phyloP scores from a whole-genome alignment of 176 grass and related monocot species.

The Cocos nucifera region DNA sequence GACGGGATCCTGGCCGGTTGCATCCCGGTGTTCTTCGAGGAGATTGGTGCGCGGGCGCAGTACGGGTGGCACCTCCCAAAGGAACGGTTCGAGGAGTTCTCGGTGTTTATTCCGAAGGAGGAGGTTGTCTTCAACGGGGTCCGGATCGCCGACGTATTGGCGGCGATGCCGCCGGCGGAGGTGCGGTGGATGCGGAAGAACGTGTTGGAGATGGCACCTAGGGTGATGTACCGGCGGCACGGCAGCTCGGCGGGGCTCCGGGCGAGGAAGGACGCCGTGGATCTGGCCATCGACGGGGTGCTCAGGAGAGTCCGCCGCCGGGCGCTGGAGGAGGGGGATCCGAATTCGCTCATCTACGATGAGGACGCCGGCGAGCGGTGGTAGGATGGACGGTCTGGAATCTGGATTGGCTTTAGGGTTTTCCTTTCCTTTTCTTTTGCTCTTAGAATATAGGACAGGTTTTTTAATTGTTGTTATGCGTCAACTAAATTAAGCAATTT shows the following conservation, averaged over 20 bases:
- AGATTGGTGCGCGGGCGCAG: conserved; percentile 36
- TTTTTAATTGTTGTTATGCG: too few relatives aligned
- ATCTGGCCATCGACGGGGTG: conserved; percentile 59
- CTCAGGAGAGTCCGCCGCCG: conserved; percentile 45
- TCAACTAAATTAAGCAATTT: too few relatives aligned
- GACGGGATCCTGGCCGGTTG: conserved; percentile 55
- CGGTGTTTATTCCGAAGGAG: conserved; percentile 46
- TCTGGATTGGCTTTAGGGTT: too few relatives aligned
- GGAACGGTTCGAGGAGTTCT: conserved; percentile 48
- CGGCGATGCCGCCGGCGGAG: conserved; percentile 31
- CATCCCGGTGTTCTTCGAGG: conserved; percentile 70
- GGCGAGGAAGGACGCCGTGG: conserved; percentile 43
- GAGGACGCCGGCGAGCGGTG: neutral
- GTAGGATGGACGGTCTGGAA: too few relatives aligned
- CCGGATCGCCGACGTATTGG: conserved; percentile 22
- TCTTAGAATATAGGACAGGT: too few relatives aligned
- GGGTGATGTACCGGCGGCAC: conserved; percentile 48
- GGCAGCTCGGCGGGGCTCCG: conserved; percentile 35
- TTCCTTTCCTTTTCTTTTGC: too few relatives aligned
- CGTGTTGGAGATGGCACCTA: conserved; percentile 38
- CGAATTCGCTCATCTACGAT: neutral
- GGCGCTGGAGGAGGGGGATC: conserved; percentile 35
- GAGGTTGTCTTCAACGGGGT: conserved; percentile 41
- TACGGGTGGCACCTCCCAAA: conserved; percentile 62
- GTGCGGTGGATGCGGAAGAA: conserved; percentile 45